Evolutionary conservation across 768 basidiomycete genomes (phyloP).

Genomic region (Cantharellus anzutake): DNA sequence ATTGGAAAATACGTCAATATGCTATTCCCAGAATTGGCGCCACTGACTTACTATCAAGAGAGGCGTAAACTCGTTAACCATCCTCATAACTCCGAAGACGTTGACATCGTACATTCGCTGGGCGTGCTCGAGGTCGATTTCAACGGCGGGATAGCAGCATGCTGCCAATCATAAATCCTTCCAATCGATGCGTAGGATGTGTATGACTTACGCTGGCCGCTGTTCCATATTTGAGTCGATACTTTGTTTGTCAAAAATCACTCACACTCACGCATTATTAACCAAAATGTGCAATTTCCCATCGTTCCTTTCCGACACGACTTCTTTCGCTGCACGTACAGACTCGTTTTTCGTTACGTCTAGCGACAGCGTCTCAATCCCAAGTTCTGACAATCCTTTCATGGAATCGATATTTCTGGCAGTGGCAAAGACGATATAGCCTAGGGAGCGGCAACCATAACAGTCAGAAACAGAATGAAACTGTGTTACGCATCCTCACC

Average conservation of each 20-base stretch:
- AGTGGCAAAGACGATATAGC: background rate
- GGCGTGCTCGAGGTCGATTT: background rate
- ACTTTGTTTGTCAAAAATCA: background rate
- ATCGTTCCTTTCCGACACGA: background rate
- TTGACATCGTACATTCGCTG: background rate
- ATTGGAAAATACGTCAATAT: too few species aligned
- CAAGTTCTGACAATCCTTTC: background rate
- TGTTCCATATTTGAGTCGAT: background rate
- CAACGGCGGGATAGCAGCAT: background rate
- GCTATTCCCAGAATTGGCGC: too few species aligned
- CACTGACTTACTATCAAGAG: conserved; percentile 12
- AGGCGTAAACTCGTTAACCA: conserved; percentile 18
- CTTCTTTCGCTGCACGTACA: background rate
- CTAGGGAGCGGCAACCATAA: background rate
- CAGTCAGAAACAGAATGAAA: background rate
- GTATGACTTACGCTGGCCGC: too few species aligned
- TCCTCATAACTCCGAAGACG: conserved; percentile 12
- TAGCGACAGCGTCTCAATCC: background rate
- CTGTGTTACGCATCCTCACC: background rate
- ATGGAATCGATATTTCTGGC: background rate
- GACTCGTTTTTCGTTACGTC: background rate
- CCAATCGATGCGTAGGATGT: too few species aligned
- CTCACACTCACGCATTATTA: background rate
- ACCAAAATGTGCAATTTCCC: background rate
- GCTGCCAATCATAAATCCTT: background rate